Base-by-base conservation (phyloP, 176 grass and related monocot genomes). In the Pharus latifolius region DNA sequence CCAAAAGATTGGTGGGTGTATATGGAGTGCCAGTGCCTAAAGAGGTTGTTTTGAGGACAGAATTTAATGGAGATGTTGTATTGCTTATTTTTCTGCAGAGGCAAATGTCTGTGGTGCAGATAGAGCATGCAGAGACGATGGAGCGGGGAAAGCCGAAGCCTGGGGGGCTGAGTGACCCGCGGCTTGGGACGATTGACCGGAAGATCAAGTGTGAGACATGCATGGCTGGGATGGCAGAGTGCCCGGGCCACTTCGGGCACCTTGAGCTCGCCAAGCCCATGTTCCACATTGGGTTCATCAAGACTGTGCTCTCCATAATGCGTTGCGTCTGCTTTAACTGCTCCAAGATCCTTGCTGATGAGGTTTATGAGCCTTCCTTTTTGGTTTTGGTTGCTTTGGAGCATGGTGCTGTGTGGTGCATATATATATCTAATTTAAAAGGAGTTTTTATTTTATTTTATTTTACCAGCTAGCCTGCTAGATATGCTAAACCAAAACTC, bases 251-350 rank as follows among this genome's bases (percentile, higher is more conserved):
- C 82, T 98, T 98, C 66, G 94, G 94, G 5, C 94, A 98, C 77
- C 87, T 98, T 60, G 94, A 93, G 78, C 94, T 98, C n/a, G 94
- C 94, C 7, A 98, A 93, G 34, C 89, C 94, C 7, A 98, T 98
- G 94, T 98, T 81, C 56, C 94, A 98, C 77, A 93, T 98, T 1
- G 94, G 94, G 6, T 98, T 98, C 69, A 75, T 98, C 37, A 93
- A 98, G 78, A 93, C 94, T n/a, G 84, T 98, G 37, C 78, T 98
- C 2, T 91, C 89, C 12, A 98, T 98, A 54, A 98, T 98, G 94
- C 94, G 94, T 4, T 98, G 94, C 20, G 94, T 98, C 31, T 98
- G 94, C 83, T 98, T 98, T 79, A 98, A 98, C 72, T 98, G 94
- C 63, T 98, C 94, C 72, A 98, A 98, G 78, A 98, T 98, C 44